Conservation (phyloP, 2,329 filamentous ascomycete species). For the Talaromyces amestolkiae region DNA sequence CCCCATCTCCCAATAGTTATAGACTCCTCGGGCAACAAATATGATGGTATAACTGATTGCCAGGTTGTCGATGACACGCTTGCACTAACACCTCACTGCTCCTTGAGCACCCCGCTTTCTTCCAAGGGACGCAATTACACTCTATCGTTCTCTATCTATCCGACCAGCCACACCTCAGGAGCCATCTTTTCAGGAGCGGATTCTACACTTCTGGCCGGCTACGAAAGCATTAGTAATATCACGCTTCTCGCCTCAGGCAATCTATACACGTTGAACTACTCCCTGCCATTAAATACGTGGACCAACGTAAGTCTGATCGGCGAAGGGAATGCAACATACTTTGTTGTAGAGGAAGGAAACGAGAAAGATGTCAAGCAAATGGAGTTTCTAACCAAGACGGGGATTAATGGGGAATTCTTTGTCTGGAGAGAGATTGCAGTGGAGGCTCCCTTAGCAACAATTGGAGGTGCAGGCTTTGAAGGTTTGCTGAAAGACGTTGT, state of each 20-base stretch:
- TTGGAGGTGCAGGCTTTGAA: constrained; percentile 17
- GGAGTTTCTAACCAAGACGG: constrained; percentile 19
- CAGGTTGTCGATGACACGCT: constrained; percentile 30
- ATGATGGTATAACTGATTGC: constrained; percentile 39
- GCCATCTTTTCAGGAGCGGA: constrained; percentile 46
- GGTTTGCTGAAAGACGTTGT: constrained; percentile 18
- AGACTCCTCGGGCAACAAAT: constrained; percentile 33
- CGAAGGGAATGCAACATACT: constrained; percentile 37
- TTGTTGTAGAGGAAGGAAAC: constrained; percentile 21
- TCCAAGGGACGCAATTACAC: constrained; percentile 58
- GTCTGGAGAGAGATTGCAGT: constrained; percentile 20
- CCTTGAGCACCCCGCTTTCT: constrained; percentile 46
- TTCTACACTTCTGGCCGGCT: constrained; percentile 40
- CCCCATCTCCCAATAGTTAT: constrained; percentile 31
- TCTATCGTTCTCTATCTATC: constrained; percentile 47
- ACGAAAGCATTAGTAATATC: constrained; percentile 35
- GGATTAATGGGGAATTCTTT: constrained; percentile 15
- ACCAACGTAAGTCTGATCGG: constrained; percentile 37
- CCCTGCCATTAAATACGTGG: constrained; percentile 39
- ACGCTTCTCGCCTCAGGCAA: constrained; percentile 41
- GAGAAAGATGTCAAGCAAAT: constrained; percentile 1
- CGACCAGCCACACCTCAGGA: constrained; percentile 35
- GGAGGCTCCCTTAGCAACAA: constrained; percentile 19
- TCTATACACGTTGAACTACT: constrained; percentile 42
- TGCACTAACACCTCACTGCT: constrained; percentile 39